A percentile compares a stretch with the other conserved stretches of the same genome.
phyloP scores from a whole-genome alignment of 2,329 filamentous ascomycete genomes.

The Alternaria sp. region DNA sequence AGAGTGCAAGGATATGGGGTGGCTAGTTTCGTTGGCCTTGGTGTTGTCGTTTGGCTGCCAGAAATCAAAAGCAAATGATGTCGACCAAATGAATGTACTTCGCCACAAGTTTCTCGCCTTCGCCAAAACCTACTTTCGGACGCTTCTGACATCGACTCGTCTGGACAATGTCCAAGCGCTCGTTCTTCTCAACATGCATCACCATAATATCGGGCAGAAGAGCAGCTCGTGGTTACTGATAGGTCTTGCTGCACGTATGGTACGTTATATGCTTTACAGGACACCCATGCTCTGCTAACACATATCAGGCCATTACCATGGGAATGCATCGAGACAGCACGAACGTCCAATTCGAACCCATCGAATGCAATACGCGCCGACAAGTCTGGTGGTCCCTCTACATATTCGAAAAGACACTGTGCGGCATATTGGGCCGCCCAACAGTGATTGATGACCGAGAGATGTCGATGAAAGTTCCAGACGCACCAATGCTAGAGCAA shows the following conservation, averaged over 20 bases:
- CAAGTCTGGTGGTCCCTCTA: conserved; percentile 39
- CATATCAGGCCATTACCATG: conserved; percentile 49
- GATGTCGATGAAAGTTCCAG: conserved; percentile 26
- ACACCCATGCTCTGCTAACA: not conserved
- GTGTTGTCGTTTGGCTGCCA: conserved; percentile 53
- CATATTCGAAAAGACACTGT: conserved; percentile 33
- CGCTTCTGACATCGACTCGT: conserved; percentile 47
- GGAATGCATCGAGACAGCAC: conserved; percentile 54
- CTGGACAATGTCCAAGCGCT: conserved; percentile 53
- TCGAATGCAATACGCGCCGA: conserved; percentile 34
- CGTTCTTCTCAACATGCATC: conserved; percentile 51
- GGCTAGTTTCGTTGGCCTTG: conserved; percentile 52
- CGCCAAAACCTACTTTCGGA: conserved; percentile 44
- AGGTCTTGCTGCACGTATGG: conserved; percentile 51
- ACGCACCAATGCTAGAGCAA: conserved; percentile 25
- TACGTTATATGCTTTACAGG: conserved; percentile 1
- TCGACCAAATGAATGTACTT: conserved; percentile 23
- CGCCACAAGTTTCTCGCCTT: conserved; percentile 34
- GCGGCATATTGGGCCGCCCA: conserved; percentile 33
- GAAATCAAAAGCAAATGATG: conserved; percentile 42
- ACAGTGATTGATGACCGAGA: conserved; percentile 35
- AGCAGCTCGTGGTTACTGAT: conserved; percentile 52
- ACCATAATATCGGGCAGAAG: conserved; percentile 52
- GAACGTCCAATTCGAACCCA: conserved; percentile 46
- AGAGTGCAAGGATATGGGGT: conserved; percentile 49